These are phyloP conservation scores for Claviceps fusiformis DNA, from an alignment of 2,329 filamentous ascomycete genomes.

Conservation along the genomic window DNA sequence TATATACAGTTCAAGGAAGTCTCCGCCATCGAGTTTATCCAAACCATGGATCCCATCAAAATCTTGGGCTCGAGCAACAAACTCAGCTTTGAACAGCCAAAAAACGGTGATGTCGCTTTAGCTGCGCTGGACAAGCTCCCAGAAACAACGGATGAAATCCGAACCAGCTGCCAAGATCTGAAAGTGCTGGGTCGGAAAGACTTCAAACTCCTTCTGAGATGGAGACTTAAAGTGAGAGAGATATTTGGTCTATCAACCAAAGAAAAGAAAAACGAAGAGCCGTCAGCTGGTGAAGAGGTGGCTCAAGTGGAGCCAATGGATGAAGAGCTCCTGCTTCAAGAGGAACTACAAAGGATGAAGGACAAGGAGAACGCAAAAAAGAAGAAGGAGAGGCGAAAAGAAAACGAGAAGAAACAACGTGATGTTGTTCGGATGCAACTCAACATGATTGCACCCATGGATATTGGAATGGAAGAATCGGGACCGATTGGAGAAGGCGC, in stretches of 20 bases:
- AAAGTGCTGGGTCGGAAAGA: constrained; percentile 89
- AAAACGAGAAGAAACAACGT: constrained; percentile 89
- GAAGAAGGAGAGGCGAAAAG: constrained; percentile 70
- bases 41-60: constrained; percentile 83
- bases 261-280: constrained; percentile 50
- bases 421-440: constrained; percentile 95
- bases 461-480: constrained; percentile 82
- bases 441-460: constrained; percentile 90
- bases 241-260: constrained; percentile 65
- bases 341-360: constrained; percentile 70
- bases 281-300: constrained; percentile 39
- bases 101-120: constrained; percentile 71
- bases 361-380: constrained; percentile 65
- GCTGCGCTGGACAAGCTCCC: constrained; percentile 75
- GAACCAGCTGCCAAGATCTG: constrained; percentile 65
- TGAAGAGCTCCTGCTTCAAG: constrained; percentile 80
- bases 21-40: constrained; percentile 81
- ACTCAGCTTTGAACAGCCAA: constrained; percentile 67
- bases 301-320: constrained; percentile 83
- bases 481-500: constrained; percentile 66
- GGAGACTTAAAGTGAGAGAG: constrained; percentile 80
- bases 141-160: constrained; percentile 74
- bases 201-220: constrained; percentile 78
- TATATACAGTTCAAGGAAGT: constrained; percentile 86
- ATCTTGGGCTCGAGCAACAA: constrained; percentile 79